Conservation (phyloP, 2,329 filamentous ascomycete species). For the Aspergillus sp. region DNA sequence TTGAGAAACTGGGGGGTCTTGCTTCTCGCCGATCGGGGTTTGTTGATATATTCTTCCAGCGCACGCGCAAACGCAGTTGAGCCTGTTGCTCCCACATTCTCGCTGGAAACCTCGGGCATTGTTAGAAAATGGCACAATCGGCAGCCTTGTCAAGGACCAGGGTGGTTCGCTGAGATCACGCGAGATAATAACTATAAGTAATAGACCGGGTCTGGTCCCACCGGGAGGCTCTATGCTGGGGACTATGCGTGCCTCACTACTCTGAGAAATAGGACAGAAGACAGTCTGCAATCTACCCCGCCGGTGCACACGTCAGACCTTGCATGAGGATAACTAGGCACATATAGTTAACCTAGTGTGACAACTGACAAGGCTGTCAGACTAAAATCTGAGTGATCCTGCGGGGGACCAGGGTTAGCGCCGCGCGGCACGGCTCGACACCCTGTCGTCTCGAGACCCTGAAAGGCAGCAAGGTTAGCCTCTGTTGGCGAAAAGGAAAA, state of each 20-base stretch:
- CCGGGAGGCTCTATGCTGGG: not conserved
- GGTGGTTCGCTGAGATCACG: too few species aligned
- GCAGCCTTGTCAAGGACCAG: too few species aligned
- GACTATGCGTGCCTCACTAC: not conserved
- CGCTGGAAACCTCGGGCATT: not conserved
- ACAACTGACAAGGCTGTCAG: too few species aligned
- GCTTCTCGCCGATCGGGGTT: slow-evolving; percentile 3
- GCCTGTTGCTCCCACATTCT: not conserved
- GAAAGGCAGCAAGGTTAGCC: too few species aligned
- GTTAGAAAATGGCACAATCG: not conserved
- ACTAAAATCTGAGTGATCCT: too few species aligned
- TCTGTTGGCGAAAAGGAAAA: too few species aligned
- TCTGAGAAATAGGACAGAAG: not conserved
- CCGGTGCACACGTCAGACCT: not conserved
- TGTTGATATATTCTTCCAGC: slow-evolving; percentile 2
- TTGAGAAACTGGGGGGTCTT: slow-evolving; percentile 1
- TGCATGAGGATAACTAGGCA: not conserved
- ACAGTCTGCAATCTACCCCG: not conserved
- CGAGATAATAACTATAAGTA: not conserved
- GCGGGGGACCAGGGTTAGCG: too few species aligned
- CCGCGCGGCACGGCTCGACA: too few species aligned
- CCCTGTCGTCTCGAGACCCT: too few species aligned
- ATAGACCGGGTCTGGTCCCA: not conserved
- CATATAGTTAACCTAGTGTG: not conserved
- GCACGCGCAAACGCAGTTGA: not conserved